phyloP scores from a whole-genome alignment of 352 stramenopile genomes.

The Globisporangium solare region DNA sequence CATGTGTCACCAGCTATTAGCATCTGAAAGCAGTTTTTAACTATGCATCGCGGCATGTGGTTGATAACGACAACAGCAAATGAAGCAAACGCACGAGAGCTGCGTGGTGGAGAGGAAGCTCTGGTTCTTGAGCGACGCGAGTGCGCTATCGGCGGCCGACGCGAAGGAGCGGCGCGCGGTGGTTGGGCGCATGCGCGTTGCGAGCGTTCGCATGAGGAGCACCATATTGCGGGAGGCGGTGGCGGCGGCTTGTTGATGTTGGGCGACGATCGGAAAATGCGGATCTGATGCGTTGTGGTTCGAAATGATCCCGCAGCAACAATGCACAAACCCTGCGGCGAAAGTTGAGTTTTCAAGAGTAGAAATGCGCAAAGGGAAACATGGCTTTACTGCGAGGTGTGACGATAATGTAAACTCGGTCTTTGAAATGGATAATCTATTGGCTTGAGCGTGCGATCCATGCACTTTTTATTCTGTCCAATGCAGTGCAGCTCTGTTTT shows the following conservation, averaged over 20 bases:
- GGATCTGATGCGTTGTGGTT: neutral
- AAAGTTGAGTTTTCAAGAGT: neutral
- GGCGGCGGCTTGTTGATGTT: too few species aligned
- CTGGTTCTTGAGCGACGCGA: constrained; percentile 45
- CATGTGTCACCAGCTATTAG: too few species aligned
- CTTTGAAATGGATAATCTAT: neutral
- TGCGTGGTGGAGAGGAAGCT: constrained; percentile 75
- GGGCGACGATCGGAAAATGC: neutral
- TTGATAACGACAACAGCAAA: neutral
- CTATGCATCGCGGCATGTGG: neutral
- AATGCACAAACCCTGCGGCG: neutral
- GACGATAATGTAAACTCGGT: neutral
- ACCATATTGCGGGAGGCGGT: neutral
- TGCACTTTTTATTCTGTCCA: neutral
- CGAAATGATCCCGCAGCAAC: too few species aligned
- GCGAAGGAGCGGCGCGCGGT: constrained; percentile 5
- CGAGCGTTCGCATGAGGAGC: constrained; percentile 10
- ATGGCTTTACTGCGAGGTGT: neutral
- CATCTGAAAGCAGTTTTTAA: too few species aligned
- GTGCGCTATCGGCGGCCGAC: constrained; percentile 15
- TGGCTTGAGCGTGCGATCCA: too few species aligned
- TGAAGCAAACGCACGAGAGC: constrained; percentile 31
- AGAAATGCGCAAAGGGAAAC: neutral
- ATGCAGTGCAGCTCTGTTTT: neutral
- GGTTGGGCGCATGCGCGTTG: neutral